Percentiles rank a stretch among this genome's conserved stretches.
Evolutionary conservation across 495 filamentous ascomycete species (phyloP).

Genomic region (Annulohypoxylon nitens): DNA sequence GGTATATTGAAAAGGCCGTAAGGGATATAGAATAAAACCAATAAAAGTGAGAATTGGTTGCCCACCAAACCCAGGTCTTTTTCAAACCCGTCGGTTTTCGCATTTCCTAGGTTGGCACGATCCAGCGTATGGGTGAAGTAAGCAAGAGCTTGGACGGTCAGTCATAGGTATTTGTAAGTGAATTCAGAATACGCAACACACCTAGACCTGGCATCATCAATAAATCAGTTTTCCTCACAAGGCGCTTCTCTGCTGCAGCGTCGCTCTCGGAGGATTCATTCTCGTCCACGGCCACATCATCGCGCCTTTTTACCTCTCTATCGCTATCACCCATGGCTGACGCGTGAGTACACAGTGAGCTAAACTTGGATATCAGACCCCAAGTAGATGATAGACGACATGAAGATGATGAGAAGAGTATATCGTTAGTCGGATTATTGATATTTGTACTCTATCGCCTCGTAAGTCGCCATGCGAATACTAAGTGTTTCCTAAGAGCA

Average conservation of each 20-base stretch:
- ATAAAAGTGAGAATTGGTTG: slow-evolving; percentile 49
- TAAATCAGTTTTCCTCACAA: slow-evolving; percentile 52
- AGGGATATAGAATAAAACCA: slow-evolving; percentile 50
- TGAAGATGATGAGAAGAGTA: not conserved
- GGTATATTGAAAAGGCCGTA: slow-evolving; percentile 41
- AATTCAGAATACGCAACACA: not conserved
- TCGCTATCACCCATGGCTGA: slow-evolving; percentile 23
- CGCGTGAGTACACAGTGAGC: not conserved
- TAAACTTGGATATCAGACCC: not conserved
- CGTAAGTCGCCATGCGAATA: not conserved
- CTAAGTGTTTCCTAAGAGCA: not conserved
- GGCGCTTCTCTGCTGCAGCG: slow-evolving; percentile 27
- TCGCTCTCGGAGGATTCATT: slow-evolving; percentile 28
- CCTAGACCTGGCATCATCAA: slow-evolving; percentile 49
- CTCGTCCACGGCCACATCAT: slow-evolving; percentile 8
- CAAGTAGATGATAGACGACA: not conserved
- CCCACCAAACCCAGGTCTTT: slow-evolving; percentile 50
- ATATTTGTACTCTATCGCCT: not conserved
- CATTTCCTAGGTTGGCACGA: slow-evolving; percentile 61
- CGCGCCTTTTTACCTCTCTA: slow-evolving; percentile 22
- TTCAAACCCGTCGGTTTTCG: slow-evolving; percentile 51
- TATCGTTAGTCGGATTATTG: not conserved
- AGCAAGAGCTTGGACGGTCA: slow-evolving; percentile 42
- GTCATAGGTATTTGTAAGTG: not conserved
- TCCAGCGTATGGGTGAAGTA: slow-evolving; percentile 52